These are phyloP conservation scores for Neonectria neomacrospora DNA, from an alignment of 2,329 filamentous ascomycete species.

Conservation along the genomic window DNA sequence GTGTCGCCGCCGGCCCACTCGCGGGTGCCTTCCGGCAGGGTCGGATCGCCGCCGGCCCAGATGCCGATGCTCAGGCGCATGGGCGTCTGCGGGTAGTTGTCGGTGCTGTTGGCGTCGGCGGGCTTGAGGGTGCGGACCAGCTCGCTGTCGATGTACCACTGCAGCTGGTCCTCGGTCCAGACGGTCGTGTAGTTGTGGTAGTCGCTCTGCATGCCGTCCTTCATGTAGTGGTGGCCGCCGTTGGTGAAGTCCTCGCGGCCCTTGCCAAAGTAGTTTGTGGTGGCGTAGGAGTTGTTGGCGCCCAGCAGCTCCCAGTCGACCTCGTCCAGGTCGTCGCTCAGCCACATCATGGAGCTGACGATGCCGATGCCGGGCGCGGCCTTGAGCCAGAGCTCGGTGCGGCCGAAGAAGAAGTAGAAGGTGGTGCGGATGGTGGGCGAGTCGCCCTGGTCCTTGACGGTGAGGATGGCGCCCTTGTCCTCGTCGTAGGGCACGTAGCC, in stretches of 20 bases:
- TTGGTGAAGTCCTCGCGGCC: constrained; percentile 72
- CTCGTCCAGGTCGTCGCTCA: constrained; percentile 87
- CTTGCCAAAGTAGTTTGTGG: constrained; percentile 85
- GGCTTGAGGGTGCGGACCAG: constrained; percentile 72
- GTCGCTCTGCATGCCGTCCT: constrained; percentile 65
- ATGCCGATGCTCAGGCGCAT: constrained; percentile 76
- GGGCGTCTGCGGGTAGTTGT: constrained; percentile 80
- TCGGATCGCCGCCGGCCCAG: constrained; percentile 71
- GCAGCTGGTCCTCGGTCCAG: constrained; percentile 75
- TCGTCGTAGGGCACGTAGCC: constrained; percentile 71
- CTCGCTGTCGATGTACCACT: constrained; percentile 76
- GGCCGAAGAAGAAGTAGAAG: constrained; percentile 89
- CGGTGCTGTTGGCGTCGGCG: constrained; percentile 68
- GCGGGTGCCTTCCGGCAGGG: constrained; percentile 66
- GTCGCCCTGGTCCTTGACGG: constrained; percentile 74
- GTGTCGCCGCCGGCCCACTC: constrained; percentile 78
- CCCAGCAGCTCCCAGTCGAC: constrained; percentile 89
- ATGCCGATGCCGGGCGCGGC: constrained; percentile 80
- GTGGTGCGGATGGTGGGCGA: constrained; percentile 82
- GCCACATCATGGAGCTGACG: constrained; percentile 83
- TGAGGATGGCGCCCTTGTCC: constrained; percentile 76
- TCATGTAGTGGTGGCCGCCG: constrained; percentile 67
- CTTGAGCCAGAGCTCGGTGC: constrained; percentile 81
- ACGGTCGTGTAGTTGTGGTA: constrained; percentile 81
- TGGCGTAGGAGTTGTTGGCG: constrained; percentile 68